These are phyloP conservation scores for Candida koratica DNA, from an alignment of 805 yeast species.

Conservation along the genomic window DNA sequence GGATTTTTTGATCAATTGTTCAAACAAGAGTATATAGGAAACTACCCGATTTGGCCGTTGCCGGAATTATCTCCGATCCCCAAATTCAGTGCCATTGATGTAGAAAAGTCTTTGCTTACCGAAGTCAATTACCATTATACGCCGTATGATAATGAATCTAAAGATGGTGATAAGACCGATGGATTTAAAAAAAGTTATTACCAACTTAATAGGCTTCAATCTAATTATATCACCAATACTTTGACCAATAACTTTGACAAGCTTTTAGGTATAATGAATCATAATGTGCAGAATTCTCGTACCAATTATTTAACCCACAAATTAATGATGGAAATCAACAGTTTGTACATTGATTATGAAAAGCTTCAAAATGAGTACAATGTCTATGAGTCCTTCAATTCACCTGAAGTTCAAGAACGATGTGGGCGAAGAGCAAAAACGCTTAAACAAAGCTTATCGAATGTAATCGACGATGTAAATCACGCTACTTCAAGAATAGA, in stretches of 20 bases:
- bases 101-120: conserved; percentile 69
- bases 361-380: conserved; percentile 42
- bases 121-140: conserved; percentile 65
- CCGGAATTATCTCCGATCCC: conserved; percentile 69
- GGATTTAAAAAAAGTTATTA: conserved; percentile 41
- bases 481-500: conserved; percentile 36
- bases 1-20: conserved; percentile 53
- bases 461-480: conserved; percentile 44
- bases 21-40: conserved; percentile 7
- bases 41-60: conserved; percentile 64
- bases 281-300: conserved; percentile 18
- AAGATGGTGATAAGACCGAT: conserved; percentile 12
- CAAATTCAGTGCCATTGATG: conserved; percentile 64
- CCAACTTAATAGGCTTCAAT: conserved; percentile 56
- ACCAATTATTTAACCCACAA: conserved; percentile 54
- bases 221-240: conserved; percentile 69
- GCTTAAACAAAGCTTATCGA: conserved; percentile 41
- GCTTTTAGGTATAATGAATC: conserved; percentile 48
- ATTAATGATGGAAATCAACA: conserved; percentile 53
- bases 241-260: conserved; percentile 46
- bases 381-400: conserved; percentile 27
- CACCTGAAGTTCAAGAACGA: conserved; percentile 35
- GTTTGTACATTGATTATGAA: conserved; percentile 40
- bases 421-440: conserved; percentile 44
- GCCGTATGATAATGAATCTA: conserved; percentile 39